These are phyloP conservation scores for Dunaliella salina DNA, from an alignment of 163 green algal species.

Conservation along the genomic window DNA sequence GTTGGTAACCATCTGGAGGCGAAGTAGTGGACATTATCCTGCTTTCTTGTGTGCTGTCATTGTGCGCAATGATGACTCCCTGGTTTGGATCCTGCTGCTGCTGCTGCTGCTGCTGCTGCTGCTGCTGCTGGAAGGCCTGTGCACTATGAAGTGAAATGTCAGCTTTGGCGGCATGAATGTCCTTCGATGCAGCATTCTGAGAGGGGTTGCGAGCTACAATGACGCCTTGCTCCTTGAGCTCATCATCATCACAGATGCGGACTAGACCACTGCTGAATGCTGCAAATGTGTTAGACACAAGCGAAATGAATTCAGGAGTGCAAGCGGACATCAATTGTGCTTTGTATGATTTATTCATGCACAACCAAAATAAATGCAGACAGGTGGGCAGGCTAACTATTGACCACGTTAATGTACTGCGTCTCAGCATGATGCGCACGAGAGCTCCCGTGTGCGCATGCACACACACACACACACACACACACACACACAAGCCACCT, in stretches of 20 bases:
- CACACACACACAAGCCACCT: background rate
- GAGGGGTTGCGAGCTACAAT: background rate
- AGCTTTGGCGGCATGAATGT: background rate
- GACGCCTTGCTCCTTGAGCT: background rate
- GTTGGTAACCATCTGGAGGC: background rate
- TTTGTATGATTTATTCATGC: background rate
- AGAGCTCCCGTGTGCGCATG: background rate
- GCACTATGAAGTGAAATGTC: no score
- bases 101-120: background rate
- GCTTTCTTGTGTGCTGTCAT: no score
- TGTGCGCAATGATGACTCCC: no score
- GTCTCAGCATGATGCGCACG: no score
- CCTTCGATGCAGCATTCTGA: background rate
- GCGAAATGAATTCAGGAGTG: background rate
- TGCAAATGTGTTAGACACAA: background rate
- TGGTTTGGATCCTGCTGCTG: background rate
- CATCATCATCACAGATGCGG: background rate
- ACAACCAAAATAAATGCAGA: background rate
- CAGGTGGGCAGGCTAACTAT: no score
- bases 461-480: background rate
- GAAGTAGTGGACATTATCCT: no score
- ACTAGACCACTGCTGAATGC: background rate
- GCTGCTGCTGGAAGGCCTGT: background rate
- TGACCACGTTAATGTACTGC: no score
- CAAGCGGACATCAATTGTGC: background rate